Conservation (phyloP, 2,329 filamentous ascomycete genomes). For the Talaromyces funiculosus region DNA sequence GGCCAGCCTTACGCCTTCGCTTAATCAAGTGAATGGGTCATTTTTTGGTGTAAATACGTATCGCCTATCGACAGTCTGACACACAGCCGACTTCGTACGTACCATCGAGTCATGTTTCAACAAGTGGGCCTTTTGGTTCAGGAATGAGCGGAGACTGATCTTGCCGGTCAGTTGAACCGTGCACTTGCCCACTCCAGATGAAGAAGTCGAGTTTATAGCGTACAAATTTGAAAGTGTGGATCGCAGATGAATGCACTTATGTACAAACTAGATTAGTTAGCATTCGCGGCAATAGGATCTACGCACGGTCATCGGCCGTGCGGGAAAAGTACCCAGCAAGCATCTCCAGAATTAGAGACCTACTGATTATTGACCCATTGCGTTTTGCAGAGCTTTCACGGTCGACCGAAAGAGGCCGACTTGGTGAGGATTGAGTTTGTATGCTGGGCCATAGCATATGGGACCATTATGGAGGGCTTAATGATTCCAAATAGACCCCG, state of each 20-base stretch:
- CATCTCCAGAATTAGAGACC: background rate
- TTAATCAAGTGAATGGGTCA: slow-evolving; percentile 2
- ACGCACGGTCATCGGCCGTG: slow-evolving; percentile 11
- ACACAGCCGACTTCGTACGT: background rate
- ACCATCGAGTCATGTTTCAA: slow-evolving; percentile 4
- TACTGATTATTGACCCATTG: background rate
- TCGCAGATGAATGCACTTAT: background rate
- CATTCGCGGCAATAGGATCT: slow-evolving; percentile 6
- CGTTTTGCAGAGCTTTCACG: background rate
- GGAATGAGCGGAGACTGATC: background rate
- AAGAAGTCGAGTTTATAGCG: background rate
- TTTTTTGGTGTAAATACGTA: background rate
- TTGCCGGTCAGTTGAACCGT: background rate
- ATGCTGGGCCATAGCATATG: background rate
- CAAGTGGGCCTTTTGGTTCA: background rate
- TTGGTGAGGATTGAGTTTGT: background rate
- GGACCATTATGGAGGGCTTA: background rate
- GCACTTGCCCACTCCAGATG: background rate
- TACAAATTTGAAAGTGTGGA: slow-evolving; percentile 4
- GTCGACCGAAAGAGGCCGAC: background rate
- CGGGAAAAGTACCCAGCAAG: background rate
- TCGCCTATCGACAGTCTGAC: background rate
- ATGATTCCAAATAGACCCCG: background rate
- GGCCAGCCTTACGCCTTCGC: background rate
- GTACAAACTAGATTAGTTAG: slow-evolving; percentile 2